phyloP scores from a whole-genome alignment of 1,284 basidiomycete species.

The Ustilago crameri region DNA sequence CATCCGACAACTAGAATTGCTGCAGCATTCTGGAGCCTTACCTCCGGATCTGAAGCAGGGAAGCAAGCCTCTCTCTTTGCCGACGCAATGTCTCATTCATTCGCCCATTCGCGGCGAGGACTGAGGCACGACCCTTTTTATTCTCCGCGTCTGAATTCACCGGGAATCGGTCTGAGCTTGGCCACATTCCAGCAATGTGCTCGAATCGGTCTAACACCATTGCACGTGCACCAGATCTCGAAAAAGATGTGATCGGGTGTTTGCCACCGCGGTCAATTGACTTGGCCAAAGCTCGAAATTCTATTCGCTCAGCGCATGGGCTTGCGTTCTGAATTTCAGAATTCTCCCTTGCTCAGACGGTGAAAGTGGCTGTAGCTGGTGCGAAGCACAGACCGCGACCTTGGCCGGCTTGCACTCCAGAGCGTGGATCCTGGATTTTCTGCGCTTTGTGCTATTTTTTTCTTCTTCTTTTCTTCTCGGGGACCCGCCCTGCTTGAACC shows the following conservation, averaged over 20 bases:
- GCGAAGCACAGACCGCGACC: slow-evolving; percentile 22
- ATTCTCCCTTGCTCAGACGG: no score
- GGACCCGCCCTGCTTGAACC: not conserved
- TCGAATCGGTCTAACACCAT: not conserved
- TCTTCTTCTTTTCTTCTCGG: slow-evolving; percentile 11
- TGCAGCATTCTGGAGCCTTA: no score
- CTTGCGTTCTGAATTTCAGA: not conserved
- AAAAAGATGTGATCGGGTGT: not conserved
- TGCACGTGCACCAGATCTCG: slow-evolving; percentile 21
- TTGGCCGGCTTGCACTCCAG: not conserved
- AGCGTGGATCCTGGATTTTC: not conserved
- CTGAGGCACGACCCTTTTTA: slow-evolving; percentile 9
- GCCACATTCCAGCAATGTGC: not conserved
- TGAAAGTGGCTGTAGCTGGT: not conserved
- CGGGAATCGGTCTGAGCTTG: slow-evolving; percentile 12
- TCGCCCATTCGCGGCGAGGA: not conserved
- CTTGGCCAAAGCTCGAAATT: not conserved
- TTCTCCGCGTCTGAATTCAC: slow-evolving; percentile 22
- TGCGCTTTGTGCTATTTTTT: slow-evolving; percentile 12
- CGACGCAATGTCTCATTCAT: not conserved
- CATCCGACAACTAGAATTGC: slow-evolving; percentile 6
- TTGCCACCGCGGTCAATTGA: not conserved
- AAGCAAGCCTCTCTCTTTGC: not conserved
- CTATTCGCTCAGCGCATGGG: not conserved
- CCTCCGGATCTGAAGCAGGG: no score